Percentiles rank a stretch among this genome's conserved stretches.
Conservation (phyloP, 2,329 filamentous ascomycete species). For the Celoporthe dispersa region DNA sequence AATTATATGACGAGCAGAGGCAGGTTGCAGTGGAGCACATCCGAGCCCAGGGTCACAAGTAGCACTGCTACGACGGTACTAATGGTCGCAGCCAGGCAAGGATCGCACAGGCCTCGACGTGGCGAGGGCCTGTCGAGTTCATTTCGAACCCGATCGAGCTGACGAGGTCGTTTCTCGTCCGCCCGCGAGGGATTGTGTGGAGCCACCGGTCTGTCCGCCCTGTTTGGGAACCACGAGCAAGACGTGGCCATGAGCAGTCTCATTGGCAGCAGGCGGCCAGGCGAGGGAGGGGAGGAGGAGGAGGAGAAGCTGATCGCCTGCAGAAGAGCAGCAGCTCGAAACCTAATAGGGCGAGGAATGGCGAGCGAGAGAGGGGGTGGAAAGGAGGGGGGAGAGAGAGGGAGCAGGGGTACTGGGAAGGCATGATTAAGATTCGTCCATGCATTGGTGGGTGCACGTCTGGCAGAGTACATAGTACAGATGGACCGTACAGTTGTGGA, state of each 20-base stretch:
- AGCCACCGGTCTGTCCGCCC: not conserved
- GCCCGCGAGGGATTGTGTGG: not conserved
- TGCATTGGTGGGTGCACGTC: constrained; percentile 2
- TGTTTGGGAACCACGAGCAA: not conserved
- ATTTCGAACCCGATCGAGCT: not conserved
- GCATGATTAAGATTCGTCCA: not conserved
- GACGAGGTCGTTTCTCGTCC: not conserved
- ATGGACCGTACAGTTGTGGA: not conserved
- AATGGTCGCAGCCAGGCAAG: constrained; percentile 1
- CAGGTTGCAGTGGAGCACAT: constrained; percentile 6
- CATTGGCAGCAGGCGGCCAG: not conserved
- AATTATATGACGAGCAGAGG: constrained; percentile 7
- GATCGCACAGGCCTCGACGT: constrained; percentile 5
- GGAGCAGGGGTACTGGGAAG: not conserved
- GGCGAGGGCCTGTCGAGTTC: not conserved
- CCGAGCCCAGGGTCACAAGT: not conserved
- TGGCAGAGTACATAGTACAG: not conserved
- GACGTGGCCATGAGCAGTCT: not conserved
- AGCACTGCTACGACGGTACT: not conserved
- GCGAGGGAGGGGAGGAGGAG: not conserved
- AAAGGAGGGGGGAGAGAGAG: not conserved
- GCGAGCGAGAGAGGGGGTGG: not conserved
- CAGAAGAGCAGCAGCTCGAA: not conserved
- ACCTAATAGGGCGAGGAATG: not conserved
- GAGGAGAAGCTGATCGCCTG: not conserved